A percentile compares a stretch with the other conserved stretches of the same genome.
These are phyloP conservation scores for Brettanomyces naardenensis DNA, from an alignment of 805 yeast genomes.

Conservation along the genomic window DNA sequence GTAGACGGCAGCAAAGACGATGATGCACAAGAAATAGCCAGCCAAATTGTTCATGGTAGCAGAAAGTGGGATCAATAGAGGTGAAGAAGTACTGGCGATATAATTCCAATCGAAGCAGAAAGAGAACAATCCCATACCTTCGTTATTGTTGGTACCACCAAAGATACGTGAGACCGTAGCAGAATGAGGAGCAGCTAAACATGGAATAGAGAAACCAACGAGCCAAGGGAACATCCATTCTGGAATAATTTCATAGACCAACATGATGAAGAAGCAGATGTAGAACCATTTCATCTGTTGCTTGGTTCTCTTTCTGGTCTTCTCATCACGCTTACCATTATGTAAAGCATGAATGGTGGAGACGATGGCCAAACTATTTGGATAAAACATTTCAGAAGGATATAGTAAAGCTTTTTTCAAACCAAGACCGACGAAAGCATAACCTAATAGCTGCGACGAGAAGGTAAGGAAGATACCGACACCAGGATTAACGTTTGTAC, in stretches of 20 bases:
- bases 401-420: slow-evolving; percentile 19
- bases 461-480: slow-evolving; percentile 25
- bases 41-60: slow-evolving; percentile 23
- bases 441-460: slow-evolving; percentile 25
- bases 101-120: slow-evolving; percentile 28
- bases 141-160: slow-evolving; percentile 28
- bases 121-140: slow-evolving; percentile 23
- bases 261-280: slow-evolving; percentile 17
- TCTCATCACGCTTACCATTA: slow-evolving; percentile 14
- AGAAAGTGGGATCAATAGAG: slow-evolving; percentile 22
- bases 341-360: slow-evolving; percentile 20
- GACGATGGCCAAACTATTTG: slow-evolving; percentile 31
- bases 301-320: slow-evolving; percentile 3
- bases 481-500: slow-evolving; percentile 17
- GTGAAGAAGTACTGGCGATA: slow-evolving; percentile 21
- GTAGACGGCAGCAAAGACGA: slow-evolving; percentile 23
- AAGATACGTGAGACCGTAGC: slow-evolving; percentile 23
- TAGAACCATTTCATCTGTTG: slow-evolving; percentile 19
- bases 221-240: slow-evolving; percentile 25
- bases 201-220: slow-evolving; percentile 24
- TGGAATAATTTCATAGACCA: slow-evolving; percentile 24
- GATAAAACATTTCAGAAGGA: slow-evolving; percentile 27
- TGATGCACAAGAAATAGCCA: slow-evolving; percentile 23
- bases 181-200: slow-evolving; percentile 21
- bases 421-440: slow-evolving; percentile 22